These are phyloP conservation scores for Ilex aquifolium DNA, from an alignment of 257 asterid genomes.

Conservation along the genomic window DNA sequence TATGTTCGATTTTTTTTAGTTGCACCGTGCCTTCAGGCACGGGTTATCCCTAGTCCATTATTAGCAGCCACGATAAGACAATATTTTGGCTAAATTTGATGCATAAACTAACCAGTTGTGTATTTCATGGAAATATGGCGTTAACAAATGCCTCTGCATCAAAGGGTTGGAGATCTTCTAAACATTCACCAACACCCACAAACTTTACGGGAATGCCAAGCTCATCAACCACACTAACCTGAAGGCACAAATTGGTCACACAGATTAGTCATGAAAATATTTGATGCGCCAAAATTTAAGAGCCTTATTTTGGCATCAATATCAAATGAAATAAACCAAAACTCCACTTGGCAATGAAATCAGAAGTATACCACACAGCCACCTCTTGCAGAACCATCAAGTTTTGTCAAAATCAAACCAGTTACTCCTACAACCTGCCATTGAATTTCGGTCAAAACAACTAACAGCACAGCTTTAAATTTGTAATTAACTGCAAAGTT, in stretches of 20 bases:
- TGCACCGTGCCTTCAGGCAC: too few species aligned
- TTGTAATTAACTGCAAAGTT: background rate
- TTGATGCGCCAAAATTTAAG: background rate
- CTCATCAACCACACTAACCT: constrained; percentile 98
- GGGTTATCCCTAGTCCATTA: too few species aligned
- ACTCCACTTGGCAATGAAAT: background rate
- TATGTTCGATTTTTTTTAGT: too few species aligned
- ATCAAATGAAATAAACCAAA: background rate
- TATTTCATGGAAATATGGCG: constrained; percentile 74
- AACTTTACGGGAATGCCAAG: constrained; percentile 94
- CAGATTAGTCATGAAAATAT: background rate
- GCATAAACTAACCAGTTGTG: too few species aligned
- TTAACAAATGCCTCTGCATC: constrained; percentile 85
- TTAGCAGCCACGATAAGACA: too few species aligned
- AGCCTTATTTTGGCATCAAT: background rate
- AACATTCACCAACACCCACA: constrained; percentile 89
- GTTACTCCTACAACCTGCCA: constrained; percentile 89
- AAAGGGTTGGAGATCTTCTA: constrained; percentile 86
- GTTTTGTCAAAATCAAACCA: constrained; percentile 92
- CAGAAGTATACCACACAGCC: constrained; percentile 78
- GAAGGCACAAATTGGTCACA: constrained; percentile 4
- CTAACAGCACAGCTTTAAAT: background rate
- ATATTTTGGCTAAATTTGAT: too few species aligned
- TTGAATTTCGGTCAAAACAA: constrained; percentile 11
- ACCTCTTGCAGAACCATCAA: constrained; percentile 98